Base-by-base conservation (phyloP, 192 early-diverging fungal genomes). In the Obelidium mucronatum region DNA sequence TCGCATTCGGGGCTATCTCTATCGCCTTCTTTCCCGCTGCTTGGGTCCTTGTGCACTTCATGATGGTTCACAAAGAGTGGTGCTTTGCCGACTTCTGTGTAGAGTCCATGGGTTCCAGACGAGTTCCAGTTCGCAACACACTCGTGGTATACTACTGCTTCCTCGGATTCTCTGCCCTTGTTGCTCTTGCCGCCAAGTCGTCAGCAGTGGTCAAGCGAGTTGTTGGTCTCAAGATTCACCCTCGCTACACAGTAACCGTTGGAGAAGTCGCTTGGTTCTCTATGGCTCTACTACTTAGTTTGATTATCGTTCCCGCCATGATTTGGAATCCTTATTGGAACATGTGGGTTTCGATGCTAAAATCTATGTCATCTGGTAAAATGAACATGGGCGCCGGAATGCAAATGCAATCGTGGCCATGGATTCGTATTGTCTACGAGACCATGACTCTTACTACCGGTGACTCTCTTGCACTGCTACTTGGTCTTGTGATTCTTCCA, bases 61-160 rank as follows among this genome's bases (percentile, higher is more conserved):
- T 31, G 93, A 95, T 6, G 95, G 96, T 15, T 85, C 88, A 0
- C 94, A 95, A 30, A 92, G 94, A 8, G 94, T 83, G 40, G 96
- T 58, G 75, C 35, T 74, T 59, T 26, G 56, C 69, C 59, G 69
- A 71, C 53, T 63, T 67, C 55, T 71, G 55, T 42, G 73, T 74
- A 11, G 36, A 64, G 31, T 39, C 60, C 39, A 48, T 75, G 70
- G 34, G 31, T 22, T 75, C 68, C 42, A 73, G 75, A 15, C 48
- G 75, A 0, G n/a, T 58, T 5, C 67, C 55, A 30, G 55, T 70
- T 54, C 67, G 75, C 30, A 76, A 54, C 44, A 77, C 44, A 19
- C 36, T 73, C 22, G 71, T 71, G 58, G 34, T 59, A 36, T 77
- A 59, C 75, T 68, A 40, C 67, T 54, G 73, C 39, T 31, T 58